Evolutionary conservation across 805 yeast species (phyloP).

Genomic region (Lachancea cidri): DNA sequence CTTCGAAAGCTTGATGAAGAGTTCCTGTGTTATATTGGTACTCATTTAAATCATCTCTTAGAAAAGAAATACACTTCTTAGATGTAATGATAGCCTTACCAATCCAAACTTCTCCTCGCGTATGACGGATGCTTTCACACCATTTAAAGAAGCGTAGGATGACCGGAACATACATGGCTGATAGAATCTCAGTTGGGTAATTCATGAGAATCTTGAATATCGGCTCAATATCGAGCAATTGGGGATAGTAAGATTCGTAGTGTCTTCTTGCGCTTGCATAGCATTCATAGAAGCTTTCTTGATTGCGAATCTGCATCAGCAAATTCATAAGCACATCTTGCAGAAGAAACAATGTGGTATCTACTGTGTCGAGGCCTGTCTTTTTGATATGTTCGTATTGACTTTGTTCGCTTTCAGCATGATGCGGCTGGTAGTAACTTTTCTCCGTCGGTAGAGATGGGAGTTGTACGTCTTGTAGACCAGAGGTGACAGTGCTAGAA

Average conservation of each 20-base stretch:
- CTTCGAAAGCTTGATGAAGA: constrained; percentile 6
- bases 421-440: not conserved
- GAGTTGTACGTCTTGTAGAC: not conserved
- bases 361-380: not conserved
- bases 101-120: not conserved
- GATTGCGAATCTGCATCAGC: constrained; percentile 5
- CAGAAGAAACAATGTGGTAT: constrained; percentile 1
- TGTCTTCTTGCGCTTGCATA: constrained; percentile 5
- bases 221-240: constrained; percentile 1
- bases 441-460: not conserved
- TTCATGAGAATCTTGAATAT: constrained; percentile 6
- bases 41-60: constrained; percentile 5
- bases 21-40: constrained; percentile 7
- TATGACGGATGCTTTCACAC: constrained; percentile 3
- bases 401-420: not conserved
- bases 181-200: constrained; percentile 6
- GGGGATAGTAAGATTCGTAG: constrained; percentile 1
- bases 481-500: not conserved
- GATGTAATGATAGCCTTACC: constrained; percentile 7
- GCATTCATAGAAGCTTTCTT: constrained; percentile 6
- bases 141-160: constrained; percentile 11
- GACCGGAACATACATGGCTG: constrained; percentile 9
- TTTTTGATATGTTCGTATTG: not conserved
- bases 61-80: constrained; percentile 5
- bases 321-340: constrained; percentile 6